Percentiles rank a stretch among this genome's conserved stretches.
These are phyloP conservation scores for Cucurbita pepo DNA, from an alignment of 306 rosid genomes.

Conservation along the genomic window DNA sequence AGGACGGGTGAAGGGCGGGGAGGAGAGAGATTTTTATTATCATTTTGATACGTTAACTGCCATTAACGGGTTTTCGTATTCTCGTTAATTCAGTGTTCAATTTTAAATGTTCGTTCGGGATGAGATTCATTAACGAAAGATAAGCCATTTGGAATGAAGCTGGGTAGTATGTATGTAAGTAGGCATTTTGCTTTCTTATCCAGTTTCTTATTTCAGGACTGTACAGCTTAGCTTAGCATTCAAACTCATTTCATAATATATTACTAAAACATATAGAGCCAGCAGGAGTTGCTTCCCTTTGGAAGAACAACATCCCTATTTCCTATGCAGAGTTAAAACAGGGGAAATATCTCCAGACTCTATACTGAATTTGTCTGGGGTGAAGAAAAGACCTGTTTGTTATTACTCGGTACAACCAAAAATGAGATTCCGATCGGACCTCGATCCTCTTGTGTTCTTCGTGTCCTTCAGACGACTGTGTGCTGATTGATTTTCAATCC, in stretches of 20 bases:
- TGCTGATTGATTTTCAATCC: not conserved
- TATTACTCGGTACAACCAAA: not conserved
- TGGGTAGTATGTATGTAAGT: not conserved
- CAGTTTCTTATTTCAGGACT: not conserved
- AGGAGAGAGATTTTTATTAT: too few species aligned
- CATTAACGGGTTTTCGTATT: too few species aligned
- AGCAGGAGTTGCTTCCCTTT: not conserved
- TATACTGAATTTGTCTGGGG: not conserved
- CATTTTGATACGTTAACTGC: too few species aligned
- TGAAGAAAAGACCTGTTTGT: not conserved
- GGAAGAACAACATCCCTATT: not conserved
- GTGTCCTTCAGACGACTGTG: not conserved
- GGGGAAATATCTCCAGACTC: not conserved
- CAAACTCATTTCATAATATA: not conserved
- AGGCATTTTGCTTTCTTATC: not conserved
- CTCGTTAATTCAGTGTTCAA: too few species aligned
- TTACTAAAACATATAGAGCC: not conserved
- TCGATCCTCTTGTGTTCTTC: not conserved
- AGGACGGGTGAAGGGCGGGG: too few species aligned
- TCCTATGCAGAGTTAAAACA: not conserved
- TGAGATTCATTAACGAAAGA: too few species aligned
- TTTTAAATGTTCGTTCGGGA: not conserved
- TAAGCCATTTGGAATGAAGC: not conserved
- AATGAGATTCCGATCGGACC: not conserved
- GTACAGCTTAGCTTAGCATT: not conserved